A percentile compares a stretch with the other conserved stretches of the same genome.
phyloP scores from a whole-genome alignment of 495 filamentous ascomycete species.

The Trichoderma virens region DNA sequence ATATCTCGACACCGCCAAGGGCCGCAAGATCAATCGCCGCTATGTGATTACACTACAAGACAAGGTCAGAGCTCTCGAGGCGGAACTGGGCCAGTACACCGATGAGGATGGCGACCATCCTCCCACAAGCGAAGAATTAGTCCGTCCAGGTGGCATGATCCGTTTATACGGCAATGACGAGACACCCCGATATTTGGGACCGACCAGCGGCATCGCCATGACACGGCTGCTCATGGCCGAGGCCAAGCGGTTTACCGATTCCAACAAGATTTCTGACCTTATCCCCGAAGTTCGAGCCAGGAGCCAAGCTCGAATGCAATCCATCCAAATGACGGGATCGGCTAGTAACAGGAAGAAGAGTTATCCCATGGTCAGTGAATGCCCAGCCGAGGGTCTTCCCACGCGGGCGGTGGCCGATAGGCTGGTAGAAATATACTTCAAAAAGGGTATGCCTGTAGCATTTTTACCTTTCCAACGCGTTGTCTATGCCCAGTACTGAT shows the following conservation, averaged over 20 bases:
- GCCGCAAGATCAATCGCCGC: slow-evolving; percentile 65
- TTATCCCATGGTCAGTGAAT: slow-evolving; percentile 71
- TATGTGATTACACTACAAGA: slow-evolving; percentile 87
- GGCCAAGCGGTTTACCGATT: slow-evolving; percentile 78
- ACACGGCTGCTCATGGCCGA: slow-evolving; percentile 90
- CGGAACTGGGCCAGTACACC: slow-evolving; percentile 54
- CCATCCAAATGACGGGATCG: slow-evolving; percentile 33
- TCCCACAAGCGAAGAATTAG: slow-evolving; percentile 66
- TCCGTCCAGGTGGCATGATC: slow-evolving; percentile 75
- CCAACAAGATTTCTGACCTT: slow-evolving; percentile 78
- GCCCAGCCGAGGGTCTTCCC: slow-evolving; percentile 63
- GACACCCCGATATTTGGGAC: slow-evolving; percentile 73
- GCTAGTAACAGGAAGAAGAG: slow-evolving; percentile 36
- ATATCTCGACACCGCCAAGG: slow-evolving; percentile 82
- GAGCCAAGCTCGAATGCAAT: slow-evolving; percentile 22
- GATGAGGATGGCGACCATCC: slow-evolving; percentile 56
- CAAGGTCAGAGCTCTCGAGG: slow-evolving; percentile 68
- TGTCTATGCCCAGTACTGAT: background rate
- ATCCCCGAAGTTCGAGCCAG: slow-evolving; percentile 53
- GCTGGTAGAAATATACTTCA: slow-evolving; percentile 70
- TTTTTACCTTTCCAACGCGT: background rate
- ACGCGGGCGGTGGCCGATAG: slow-evolving; percentile 57
- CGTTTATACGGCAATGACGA: slow-evolving; percentile 74
- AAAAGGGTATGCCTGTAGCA: slow-evolving; percentile 54
- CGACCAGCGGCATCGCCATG: slow-evolving; percentile 90